A percentile compares a stretch with the other conserved stretches of the same genome.
phyloP scores from a whole-genome alignment of 805 yeast genomes.

The Candida piceae region DNA sequence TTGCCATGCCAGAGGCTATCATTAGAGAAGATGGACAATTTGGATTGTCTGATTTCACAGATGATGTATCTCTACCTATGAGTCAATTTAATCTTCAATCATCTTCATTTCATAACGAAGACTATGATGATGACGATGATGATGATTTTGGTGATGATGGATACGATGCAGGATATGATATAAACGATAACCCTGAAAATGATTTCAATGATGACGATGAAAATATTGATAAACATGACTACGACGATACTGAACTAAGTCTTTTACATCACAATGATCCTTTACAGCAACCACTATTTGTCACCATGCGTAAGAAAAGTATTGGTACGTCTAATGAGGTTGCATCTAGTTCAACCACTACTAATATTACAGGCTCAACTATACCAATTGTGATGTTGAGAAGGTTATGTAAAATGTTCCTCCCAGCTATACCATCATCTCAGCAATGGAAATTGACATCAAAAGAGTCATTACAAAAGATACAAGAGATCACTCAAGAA shows the following conservation, averaged over 20 bases:
- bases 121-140: slow-evolving; percentile 8
- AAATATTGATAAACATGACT: slow-evolving; percentile 8
- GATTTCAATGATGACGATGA: slow-evolving; percentile 4
- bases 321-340: background rate
- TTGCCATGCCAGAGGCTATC: slow-evolving; percentile 32
- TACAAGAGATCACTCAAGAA: slow-evolving; percentile 31
- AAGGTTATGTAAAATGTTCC: slow-evolving; percentile 11
- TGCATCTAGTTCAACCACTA: no score
- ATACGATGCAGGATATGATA: slow-evolving; percentile 4
- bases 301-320: slow-evolving; percentile 12
- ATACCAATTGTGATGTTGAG: slow-evolving; percentile 12
- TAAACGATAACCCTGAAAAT: no score
- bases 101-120: slow-evolving; percentile 6
- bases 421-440: slow-evolving; percentile 17
- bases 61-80: slow-evolving; percentile 14
- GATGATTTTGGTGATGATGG: slow-evolving; percentile 7
- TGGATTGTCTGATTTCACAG: slow-evolving; percentile 12
- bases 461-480: slow-evolving; percentile 17
- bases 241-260: slow-evolving; percentile 17
- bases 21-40: slow-evolving; percentile 26
- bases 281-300: slow-evolving; percentile 10
- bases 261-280: slow-evolving; percentile 6
- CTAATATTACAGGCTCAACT: no score
- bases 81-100: no score
- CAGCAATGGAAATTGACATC: slow-evolving; percentile 16